Evolutionary conservation across 352 stramenopile genomes (phyloP).

Genomic region (Phytopythium oedochilum): DNA sequence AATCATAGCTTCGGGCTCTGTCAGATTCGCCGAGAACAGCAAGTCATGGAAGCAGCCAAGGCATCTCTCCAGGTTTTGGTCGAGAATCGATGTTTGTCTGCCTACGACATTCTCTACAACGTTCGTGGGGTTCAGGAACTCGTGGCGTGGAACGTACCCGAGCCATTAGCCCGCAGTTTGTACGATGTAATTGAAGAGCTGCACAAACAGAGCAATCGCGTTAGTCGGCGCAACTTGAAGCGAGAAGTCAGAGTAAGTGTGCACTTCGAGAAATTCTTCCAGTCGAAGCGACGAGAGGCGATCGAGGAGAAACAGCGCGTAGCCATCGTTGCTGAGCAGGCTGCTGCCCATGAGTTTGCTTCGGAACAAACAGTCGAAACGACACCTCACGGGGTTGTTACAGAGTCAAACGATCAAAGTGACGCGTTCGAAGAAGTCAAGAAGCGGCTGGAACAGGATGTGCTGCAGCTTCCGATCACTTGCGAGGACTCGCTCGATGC

Average conservation of each 20-base stretch:
- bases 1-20: not conserved
- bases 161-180: conserved; percentile 37
- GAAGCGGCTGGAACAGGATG: conserved; percentile 27
- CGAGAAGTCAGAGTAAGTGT: conserved; percentile 34
- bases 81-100: conserved; percentile 44
- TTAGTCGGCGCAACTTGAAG: conserved; percentile 36
- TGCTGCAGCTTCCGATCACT: conserved; percentile 40
- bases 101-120: conserved; percentile 54
- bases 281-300: not conserved
- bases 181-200: conserved; percentile 54
- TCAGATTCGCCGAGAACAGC: conserved; percentile 53
- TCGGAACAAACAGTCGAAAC: not conserved
- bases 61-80: conserved; percentile 28
- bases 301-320: not conserved
- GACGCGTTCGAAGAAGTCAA: conserved; percentile 12
- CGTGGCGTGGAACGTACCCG: conserved; percentile 44
- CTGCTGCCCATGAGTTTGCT: not conserved
- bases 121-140: conserved; percentile 42
- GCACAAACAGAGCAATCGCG: conserved; percentile 29
- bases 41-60: conserved; percentile 34
- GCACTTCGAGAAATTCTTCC: conserved; percentile 31
- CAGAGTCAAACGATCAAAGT: not conserved
- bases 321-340: not conserved
- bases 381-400: not conserved
- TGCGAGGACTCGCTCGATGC: conserved; percentile 9